Evolutionary conservation across 257 asterid species (phyloP), one percentile per base, ranked within the genome.

Genomic region (Linaria vulgaris): DNA sequence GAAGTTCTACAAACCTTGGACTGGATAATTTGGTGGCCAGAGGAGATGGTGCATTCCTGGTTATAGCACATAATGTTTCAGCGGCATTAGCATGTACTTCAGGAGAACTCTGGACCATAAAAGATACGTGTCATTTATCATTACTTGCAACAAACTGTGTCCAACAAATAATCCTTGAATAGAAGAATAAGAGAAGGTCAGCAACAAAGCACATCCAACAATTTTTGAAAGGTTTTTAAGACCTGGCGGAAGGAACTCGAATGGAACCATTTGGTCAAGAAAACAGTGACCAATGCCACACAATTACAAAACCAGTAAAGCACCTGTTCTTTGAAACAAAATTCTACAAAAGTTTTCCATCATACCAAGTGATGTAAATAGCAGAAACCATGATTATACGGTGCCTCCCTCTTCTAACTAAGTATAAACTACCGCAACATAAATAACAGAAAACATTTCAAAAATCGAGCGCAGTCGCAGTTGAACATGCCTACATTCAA

Each of bases 11-110:
- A 65, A 67, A 90, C 99, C 95, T 86, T 71, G 90, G 86, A 83
- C 97, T 94, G 50, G 86, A 87, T 41, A 94, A 78, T 83, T 88
- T 94, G 64, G 95, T 69, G 66, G 96, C 95, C 64, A 94, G 73
- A 63, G 96, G 95, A 21, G 99, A 94, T 30, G 95, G 91, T 5
- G 81, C 76, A 64, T 79, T 94, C 81, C 97, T 84, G 63, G 99
- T 87, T 70, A 94, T 89, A 51, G 97, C 80, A 72, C 96, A 94
- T 49, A 94, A 83, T 54, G 88, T 82, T 77, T 94, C 99, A 64
- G 99, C 96, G 56, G 97, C 89, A 80, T 94, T 94, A 66, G 95
- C 96, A 70, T 94, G 96, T 47, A 90, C 97, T 80, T 94, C 99
- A 58, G 97, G 90, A 69, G 92, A 71, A 80, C 82, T 78, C 99